Conservation (phyloP, 441 rosid species). For the Kokia cookei region DNA sequence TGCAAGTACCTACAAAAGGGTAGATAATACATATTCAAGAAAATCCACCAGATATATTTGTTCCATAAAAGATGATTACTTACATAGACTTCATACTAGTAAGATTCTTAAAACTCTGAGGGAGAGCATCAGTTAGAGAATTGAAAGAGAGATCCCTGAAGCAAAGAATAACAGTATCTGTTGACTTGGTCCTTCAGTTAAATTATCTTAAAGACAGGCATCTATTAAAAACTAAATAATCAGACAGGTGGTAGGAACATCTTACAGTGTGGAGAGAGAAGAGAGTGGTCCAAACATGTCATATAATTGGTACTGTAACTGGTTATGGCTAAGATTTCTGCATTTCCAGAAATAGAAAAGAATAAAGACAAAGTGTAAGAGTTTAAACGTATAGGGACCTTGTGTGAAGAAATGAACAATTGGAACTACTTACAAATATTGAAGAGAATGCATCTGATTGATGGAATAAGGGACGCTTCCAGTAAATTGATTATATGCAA, state of each 20-base stretch:
- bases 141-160: slow-evolving; percentile 92
- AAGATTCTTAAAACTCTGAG: slow-evolving; percentile 56
- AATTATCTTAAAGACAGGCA: background rate
- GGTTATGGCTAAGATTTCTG: slow-evolving; percentile 87
- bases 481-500: slow-evolving; percentile 67
- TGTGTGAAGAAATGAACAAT: slow-evolving; percentile 1
- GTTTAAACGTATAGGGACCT: background rate
- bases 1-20: slow-evolving; percentile 66
- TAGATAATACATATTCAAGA: slow-evolving; percentile 14
- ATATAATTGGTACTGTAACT: slow-evolving; percentile 48
- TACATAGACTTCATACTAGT: slow-evolving; percentile 66
- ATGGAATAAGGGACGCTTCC: slow-evolving; percentile 54
- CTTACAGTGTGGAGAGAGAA: slow-evolving; percentile 81
- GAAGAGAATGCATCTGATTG: slow-evolving; percentile 41
- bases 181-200: slow-evolving; percentile 13
- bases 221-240: background rate
- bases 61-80: slow-evolving; percentile 20
- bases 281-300: slow-evolving; percentile 68
- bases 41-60: background rate
- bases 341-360: slow-evolving; percentile 13
- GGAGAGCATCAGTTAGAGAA: slow-evolving; percentile 61
- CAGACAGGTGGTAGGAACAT: slow-evolving; percentile 1
- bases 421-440: slow-evolving; percentile 60
- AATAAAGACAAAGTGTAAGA: background rate
- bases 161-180: slow-evolving; percentile 13